A percentile compares a stretch with the other conserved stretches of the same genome.
These are phyloP conservation scores for Bothia castanella DNA, from an alignment of 1,284 basidiomycete genomes.

Conservation along the genomic window DNA sequence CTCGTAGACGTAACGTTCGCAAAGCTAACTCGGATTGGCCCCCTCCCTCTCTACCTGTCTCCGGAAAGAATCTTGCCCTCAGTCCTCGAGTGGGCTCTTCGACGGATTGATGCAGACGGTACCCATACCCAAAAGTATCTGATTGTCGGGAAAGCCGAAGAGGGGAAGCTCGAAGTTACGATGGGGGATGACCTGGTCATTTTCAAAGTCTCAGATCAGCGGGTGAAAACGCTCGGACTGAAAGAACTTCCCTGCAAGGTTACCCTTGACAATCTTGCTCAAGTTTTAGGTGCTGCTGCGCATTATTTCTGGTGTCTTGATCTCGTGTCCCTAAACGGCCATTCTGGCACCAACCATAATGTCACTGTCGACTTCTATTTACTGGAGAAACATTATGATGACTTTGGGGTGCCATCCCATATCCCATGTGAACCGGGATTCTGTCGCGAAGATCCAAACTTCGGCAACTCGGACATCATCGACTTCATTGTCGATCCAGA, in stretches of 20 bases:
- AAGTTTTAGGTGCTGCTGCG: slow-evolving; percentile 10
- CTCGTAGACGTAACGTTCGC: slow-evolving; percentile 2
- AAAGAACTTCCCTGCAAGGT: not conserved
- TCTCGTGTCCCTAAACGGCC: slow-evolving; percentile 4
- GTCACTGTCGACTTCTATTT: slow-evolving; percentile 18
- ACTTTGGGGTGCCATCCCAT: slow-evolving; percentile 8
- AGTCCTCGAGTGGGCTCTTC: slow-evolving; percentile 3
- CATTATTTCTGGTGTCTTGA: slow-evolving; percentile 26
- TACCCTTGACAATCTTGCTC: not conserved
- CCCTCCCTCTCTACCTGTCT: slow-evolving; percentile 9
- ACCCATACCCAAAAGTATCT: not conserved
- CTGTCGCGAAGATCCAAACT: not conserved
- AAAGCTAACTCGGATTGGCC: slow-evolving; percentile 14
- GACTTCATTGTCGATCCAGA: slow-evolving; percentile 17
- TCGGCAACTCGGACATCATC: slow-evolving; percentile 7
- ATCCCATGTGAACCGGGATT: slow-evolving; percentile 8
- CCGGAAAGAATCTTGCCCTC: not conserved
- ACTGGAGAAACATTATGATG: slow-evolving; percentile 9
- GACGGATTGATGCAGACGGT: not conserved
- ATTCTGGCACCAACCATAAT: not conserved
- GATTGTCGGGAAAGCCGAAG: not conserved
- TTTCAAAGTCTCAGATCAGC: slow-evolving; percentile 15
- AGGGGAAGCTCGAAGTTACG: slow-evolving; percentile 12
- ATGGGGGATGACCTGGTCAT: slow-evolving; percentile 3
- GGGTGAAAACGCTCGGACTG: slow-evolving; percentile 13